These are phyloP conservation scores for Testicularia cyperi DNA, from an alignment of 1,284 basidiomycete species.

Conservation along the genomic window DNA sequence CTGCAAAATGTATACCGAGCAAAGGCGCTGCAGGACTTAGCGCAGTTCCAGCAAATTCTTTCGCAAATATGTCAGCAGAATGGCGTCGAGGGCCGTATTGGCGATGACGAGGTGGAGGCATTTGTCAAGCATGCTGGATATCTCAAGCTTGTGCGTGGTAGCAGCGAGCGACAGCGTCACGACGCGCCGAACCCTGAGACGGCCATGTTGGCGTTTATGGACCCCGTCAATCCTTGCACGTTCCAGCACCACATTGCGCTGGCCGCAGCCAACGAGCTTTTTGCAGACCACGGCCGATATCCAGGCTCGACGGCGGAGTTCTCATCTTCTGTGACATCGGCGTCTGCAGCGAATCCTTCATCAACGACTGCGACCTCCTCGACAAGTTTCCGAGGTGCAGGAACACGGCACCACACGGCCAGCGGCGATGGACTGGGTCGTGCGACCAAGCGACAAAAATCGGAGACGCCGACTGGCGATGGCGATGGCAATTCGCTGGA, in stretches of 20 bases:
- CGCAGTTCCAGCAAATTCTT: conserved; percentile 61
- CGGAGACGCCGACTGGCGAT: conserved; percentile 35
- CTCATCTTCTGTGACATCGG: conserved; percentile 2
- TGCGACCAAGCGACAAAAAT: conserved; percentile 35
- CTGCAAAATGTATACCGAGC: conserved; percentile 76
- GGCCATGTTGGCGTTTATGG: conserved; percentile 41
- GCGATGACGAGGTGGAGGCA: conserved; percentile 67
- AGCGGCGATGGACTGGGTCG: conserved; percentile 2
- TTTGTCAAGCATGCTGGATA: conserved; percentile 91
- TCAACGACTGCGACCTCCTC: background rate
- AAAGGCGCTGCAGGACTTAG: conserved; percentile 72
- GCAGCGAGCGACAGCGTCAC: conserved; percentile 61
- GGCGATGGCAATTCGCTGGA: conserved; percentile 11
- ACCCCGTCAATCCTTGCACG: conserved; percentile 51
- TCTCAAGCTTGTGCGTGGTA: conserved; percentile 75
- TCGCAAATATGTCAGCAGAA: conserved; percentile 50
- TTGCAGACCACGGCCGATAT: conserved; percentile 59
- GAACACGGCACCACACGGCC: background rate
- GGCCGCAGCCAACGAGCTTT: conserved; percentile 62
- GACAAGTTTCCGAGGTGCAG: too few relatives aligned
- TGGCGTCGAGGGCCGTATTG: conserved; percentile 58
- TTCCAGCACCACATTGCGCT: conserved; percentile 60
- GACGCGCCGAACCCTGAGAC: conserved; percentile 59
- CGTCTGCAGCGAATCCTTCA: too few relatives aligned
- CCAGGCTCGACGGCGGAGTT: conserved; percentile 58